phyloP scores from a whole-genome alignment of 176 grass and related monocot species.

The Metroxylon sagu region DNA sequence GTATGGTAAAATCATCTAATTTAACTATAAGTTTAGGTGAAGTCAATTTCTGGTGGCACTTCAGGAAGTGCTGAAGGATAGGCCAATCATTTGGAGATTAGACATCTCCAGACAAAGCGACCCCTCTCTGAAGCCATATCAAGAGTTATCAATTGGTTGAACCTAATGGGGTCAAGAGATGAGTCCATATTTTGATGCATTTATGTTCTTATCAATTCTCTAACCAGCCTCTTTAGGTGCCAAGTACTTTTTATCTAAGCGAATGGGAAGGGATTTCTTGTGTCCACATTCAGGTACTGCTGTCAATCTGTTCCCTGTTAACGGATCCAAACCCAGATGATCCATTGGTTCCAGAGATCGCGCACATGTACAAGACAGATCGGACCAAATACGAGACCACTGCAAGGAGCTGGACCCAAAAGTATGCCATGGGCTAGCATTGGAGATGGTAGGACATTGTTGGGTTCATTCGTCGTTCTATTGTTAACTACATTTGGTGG shows the following conservation, averaged over 20 bases:
- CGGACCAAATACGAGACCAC: constrained; percentile 62
- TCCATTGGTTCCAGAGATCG: constrained; percentile 70
- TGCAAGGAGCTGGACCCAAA: constrained; percentile 64
- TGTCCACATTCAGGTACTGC: constrained; percentile 30
- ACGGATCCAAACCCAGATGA: constrained; percentile 66
- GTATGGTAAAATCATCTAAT: too few relatives aligned
- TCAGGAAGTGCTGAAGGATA: too few relatives aligned
- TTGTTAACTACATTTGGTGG: neutral
- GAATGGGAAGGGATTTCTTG: neutral
- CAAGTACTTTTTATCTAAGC: neutral
- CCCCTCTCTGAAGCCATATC: too few relatives aligned
- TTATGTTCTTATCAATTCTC: too few relatives aligned
- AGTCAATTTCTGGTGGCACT: too few relatives aligned
- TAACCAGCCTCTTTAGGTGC: too few relatives aligned
- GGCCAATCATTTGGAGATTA: too few relatives aligned
- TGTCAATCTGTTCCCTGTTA: constrained; percentile 69
- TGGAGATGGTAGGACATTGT: neutral
- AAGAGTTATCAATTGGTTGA: too few relatives aligned
- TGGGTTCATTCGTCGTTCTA: neutral
- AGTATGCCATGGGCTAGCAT: constrained; percentile 49
- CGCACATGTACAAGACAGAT: constrained; percentile 73
- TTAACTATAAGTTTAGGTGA: too few relatives aligned
- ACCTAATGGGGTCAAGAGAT: too few relatives aligned
- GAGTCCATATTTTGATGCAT: too few relatives aligned
- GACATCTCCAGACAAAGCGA: too few relatives aligned